Conservation (phyloP, 345 rosid species). For the Eucalyptus tenuipes region DNA sequence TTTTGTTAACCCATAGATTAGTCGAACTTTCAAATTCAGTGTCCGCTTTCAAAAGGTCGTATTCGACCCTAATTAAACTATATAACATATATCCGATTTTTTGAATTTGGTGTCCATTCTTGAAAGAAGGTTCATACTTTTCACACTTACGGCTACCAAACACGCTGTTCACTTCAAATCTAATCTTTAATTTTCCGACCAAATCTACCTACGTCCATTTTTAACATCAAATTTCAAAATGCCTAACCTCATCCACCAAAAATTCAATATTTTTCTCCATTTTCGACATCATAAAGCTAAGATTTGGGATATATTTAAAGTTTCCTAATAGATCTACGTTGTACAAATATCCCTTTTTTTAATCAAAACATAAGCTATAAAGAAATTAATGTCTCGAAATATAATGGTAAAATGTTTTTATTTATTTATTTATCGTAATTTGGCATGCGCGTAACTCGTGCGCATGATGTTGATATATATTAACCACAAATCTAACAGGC, state of each 20-base stretch:
- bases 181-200: not conserved
- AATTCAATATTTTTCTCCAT: not conserved
- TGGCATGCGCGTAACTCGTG: fast-evolving
- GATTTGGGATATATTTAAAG: not conserved
- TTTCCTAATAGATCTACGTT: not conserved
- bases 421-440: not conserved
- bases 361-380: not conserved
- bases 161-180: not conserved
- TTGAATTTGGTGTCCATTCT: not conserved
- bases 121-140: not conserved
- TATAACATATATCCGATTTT: not conserved
- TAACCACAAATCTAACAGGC: not conserved
- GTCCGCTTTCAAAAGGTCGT: not conserved
- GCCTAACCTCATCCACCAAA: not conserved
- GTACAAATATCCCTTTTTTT: not conserved
- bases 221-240: not conserved
- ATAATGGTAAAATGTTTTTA: not conserved
- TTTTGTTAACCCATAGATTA: not conserved
- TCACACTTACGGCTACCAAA: not conserved
- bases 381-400: not conserved
- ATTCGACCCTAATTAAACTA: not conserved
- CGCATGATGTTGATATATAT: not conserved
- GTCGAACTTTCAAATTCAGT: not conserved
- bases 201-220: not conserved
- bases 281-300: not conserved